Base-by-base conservation (phyloP, 495 filamentous ascomycete species). In the Hyaloscypha bicolor region DNA sequence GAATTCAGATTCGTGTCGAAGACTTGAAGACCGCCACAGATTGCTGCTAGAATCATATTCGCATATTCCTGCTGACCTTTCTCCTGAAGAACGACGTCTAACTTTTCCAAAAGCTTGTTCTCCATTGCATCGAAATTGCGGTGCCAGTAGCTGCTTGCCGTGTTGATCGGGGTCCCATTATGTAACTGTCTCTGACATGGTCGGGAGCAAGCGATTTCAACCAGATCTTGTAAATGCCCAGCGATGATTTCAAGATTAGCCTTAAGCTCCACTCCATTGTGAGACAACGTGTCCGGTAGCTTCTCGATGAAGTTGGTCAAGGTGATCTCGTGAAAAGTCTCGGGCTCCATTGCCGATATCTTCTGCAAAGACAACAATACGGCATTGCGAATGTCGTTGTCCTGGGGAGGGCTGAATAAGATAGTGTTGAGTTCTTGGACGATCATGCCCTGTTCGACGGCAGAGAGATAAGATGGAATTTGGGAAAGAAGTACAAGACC, bases 71-170 rank as follows among this genome's bases (percentile, higher is more conserved):
- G 6, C 25, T 72, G 66, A 33, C 53, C 63, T 2, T 51, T 29
- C 12, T 58, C 25, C 22, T 48, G 12, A 4, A 69, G 31, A 30
- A 64, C 31, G 39, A 19, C 21, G 3, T 67, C 64, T 8, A 69
- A 29, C 25, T 64, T 68, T 12, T 35, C 21, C 9, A 69, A n/a
- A 25, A 72, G 37, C 2, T 16, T 57, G 4, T 9, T 25, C 16
- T 68, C 62, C 25, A 62, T 25, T 3, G n/a, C 19, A 53, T 67
- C 62, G 55, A 71, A 68, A 35, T 68, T 68, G 29, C 62, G 64
- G 57, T 64, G 55, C 45, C 29, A 63, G 11, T 30, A 55, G 6
- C 29, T 53, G 3, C 32, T 29, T 12, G 14, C 29, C 30, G 33
- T 35, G 4, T 32, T n/a, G 19, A 30, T 2, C 1, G 52, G 52